These are phyloP conservation scores for Ormosia emarginata DNA, from an alignment of 306 rosid genomes.

Conservation along the genomic window DNA sequence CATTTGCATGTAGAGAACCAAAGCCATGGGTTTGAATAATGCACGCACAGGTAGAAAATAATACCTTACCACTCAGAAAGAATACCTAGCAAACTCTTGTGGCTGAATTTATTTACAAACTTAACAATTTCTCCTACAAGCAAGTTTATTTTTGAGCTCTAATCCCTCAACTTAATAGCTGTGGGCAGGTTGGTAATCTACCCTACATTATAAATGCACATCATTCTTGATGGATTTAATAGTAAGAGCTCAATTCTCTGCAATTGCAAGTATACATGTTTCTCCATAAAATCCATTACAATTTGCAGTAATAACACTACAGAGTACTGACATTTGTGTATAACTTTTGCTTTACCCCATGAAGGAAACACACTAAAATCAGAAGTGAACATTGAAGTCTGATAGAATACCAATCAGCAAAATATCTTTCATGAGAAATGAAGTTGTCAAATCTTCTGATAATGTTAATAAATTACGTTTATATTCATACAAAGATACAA, in stretches of 20 bases:
- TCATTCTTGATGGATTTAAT: not conserved
- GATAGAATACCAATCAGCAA: slow-evolving; percentile 12
- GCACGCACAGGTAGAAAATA: not conserved
- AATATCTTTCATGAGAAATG: not conserved
- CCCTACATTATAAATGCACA: not conserved
- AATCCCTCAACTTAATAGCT: not conserved
- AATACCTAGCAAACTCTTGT: not conserved
- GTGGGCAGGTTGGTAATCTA: not conserved
- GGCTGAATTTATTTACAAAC: not conserved
- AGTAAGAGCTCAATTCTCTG: not conserved
- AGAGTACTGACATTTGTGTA: not conserved
- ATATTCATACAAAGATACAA: not conserved
- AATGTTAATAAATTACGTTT: not conserved
- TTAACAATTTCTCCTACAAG: not conserved
- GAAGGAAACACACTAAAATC: not conserved
- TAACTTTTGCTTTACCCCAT: not conserved
- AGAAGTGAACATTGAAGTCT: not conserved
- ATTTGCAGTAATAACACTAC: not conserved
- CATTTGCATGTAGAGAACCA: slow-evolving; percentile 1
- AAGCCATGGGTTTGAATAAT: not conserved
- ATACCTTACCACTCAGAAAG: not conserved
- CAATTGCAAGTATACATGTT: not conserved
- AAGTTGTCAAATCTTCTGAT: not conserved
- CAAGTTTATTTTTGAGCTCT: not conserved
- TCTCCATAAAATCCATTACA: not conserved